Base-by-base conservation (phyloP, 108 stramenopile species). In the Nannochloropsis gaditana region DNA sequence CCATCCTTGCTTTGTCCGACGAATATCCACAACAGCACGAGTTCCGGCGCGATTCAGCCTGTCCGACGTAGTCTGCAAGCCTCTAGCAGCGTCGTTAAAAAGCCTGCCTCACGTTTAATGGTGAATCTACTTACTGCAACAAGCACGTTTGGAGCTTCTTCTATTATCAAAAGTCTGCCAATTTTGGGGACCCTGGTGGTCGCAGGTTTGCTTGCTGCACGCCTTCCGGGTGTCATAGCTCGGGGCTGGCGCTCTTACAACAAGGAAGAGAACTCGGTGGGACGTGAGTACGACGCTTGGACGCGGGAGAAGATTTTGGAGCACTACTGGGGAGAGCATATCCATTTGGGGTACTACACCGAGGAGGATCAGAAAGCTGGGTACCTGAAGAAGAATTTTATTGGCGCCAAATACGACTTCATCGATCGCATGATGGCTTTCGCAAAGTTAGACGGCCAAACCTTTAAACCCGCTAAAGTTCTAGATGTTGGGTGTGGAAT, bases 281-380 rank as follows among this genome's bases (percentile, higher is more conserved):
- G 92, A 4, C 82, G 91, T 9, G 96, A 96, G 87, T 96, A 96
- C 90, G 96, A 96, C 85, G 95, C 93, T 59, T 97, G 96, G 95
- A 93, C 95, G 9, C 88, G 90, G 89, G 96, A 97, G 80, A 96
- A 96, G n/a, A 97, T 97, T 85, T 90, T 98, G 73, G 97, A 98
- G 90, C 94, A 96, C 86, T 96, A 96, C 89, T 98, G 97, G 97
- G 96, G 97, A 17, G 97, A 98, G 91, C 97, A 98, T 91, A 98
- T 98, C 88, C 97, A 98, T 92, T 90, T 98, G 21, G 97, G 97
- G 6, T 97, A 97, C 90, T 98, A 98, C 87, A 88, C 89, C 81
- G 91, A 93, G 42, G 91, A 92, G 79, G 91, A 92, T 59, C 44
- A 86, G 15, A 41, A 85, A 86, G 85, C 87, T 80, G 83, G 50